A percentile compares a stretch with the other conserved stretches of the same genome.
Conservation (phyloP, 225 moss, liverwort and hornwort species). For the Climacium dendroides region DNA sequence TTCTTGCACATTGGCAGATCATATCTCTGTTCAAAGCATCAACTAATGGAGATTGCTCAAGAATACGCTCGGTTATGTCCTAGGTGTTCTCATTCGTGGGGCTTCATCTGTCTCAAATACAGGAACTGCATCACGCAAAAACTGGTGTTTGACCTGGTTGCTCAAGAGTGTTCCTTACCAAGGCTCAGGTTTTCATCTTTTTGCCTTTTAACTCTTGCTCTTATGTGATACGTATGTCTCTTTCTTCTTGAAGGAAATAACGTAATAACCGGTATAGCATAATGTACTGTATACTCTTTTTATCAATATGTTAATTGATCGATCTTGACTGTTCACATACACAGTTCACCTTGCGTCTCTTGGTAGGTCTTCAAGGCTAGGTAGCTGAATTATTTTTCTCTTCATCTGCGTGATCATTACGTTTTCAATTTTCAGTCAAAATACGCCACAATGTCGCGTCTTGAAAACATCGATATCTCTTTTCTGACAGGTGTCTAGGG, state of each 20-base stretch:
- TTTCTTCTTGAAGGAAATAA: background rate
- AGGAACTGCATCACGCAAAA: constrained; percentile 66
- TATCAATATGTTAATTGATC: background rate
- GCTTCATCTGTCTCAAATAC: background rate
- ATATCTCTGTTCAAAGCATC: constrained; percentile 88
- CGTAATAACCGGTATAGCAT: background rate
- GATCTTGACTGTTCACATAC: background rate
- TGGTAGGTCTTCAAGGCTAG: background rate
- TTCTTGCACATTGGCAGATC: constrained; percentile 5
- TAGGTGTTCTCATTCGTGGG: background rate
- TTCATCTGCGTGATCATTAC: background rate
- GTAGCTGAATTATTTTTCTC: background rate
- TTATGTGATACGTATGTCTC: background rate
- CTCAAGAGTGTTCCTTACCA: constrained; percentile 47
- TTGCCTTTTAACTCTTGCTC: background rate
- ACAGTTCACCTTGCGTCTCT: background rate
- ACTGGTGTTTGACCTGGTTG: constrained; percentile 68
- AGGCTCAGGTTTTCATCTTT: constrained; percentile 33
- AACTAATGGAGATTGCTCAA: constrained; percentile 78
- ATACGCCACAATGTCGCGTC: background rate
- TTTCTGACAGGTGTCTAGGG: background rate
- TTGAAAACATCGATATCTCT: background rate
- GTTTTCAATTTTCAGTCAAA: background rate
- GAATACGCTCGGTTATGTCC: constrained; percentile 81
- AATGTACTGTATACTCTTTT: background rate